Conservation (phyloP, 2,329 filamentous ascomycete genomes). For the Talaromyces sp. region DNA sequence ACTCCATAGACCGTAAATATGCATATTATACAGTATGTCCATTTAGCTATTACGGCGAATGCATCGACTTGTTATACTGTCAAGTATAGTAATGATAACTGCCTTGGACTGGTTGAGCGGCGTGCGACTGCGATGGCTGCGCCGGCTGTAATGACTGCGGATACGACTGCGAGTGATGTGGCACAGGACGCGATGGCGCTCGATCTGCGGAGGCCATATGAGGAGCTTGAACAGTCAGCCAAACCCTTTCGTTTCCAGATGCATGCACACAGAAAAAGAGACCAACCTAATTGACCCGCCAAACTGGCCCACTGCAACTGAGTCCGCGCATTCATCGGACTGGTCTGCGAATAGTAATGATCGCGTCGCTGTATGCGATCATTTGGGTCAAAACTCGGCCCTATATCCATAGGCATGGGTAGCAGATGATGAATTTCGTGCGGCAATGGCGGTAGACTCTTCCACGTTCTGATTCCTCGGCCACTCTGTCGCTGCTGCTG, state of each 20-base stretch:
- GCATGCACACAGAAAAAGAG: background rate
- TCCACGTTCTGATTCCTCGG: constrained; percentile 1
- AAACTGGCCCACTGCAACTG: constrained; percentile 27
- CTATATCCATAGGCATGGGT: background rate
- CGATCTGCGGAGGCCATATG: background rate
- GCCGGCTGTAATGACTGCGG: background rate
- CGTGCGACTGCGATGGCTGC: background rate
- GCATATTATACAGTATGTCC: background rate
- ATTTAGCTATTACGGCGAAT: background rate
- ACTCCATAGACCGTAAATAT: background rate
- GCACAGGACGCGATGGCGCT: background rate
- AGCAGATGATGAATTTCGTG: constrained; percentile 29
- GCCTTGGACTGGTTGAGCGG: background rate
- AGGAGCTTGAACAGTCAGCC: background rate
- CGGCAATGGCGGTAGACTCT: constrained; percentile 24
- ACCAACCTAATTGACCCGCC: constrained; percentile 24
- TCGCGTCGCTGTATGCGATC: background rate
- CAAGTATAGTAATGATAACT: constrained; percentile 1
- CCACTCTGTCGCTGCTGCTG: constrained; percentile 1
- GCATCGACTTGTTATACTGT: background rate
- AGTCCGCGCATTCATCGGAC: constrained; percentile 1
- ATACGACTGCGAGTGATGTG: background rate
- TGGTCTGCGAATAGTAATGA: background rate
- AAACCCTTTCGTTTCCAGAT: background rate
- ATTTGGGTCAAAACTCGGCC: background rate